Evolutionary conservation across 257 asterid species (phyloP).

Genomic region (Euphrasia confusa): DNA sequence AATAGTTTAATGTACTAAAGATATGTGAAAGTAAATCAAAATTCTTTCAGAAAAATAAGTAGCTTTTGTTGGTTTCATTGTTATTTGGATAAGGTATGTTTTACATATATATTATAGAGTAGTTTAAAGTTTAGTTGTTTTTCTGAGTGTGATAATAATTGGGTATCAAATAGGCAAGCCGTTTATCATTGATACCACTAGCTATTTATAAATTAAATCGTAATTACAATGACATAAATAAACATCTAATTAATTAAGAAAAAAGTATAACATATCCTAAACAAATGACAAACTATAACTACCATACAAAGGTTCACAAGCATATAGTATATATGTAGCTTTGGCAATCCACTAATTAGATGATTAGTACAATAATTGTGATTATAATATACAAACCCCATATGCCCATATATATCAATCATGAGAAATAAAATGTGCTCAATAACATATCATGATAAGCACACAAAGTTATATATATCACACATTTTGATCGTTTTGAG

Average conservation of each 20-base stretch:
- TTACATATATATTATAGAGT: not conserved
- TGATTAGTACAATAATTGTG: slow-evolving; percentile 27
- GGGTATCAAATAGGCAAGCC: too few species aligned
- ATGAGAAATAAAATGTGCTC: slow-evolving; percentile 16
- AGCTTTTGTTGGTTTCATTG: not conserved
- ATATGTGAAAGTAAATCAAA: too few species aligned
- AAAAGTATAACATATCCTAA: too few species aligned
- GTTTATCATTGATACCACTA: too few species aligned
- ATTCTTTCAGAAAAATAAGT: too few species aligned
- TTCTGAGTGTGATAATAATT: too few species aligned
- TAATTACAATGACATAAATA: too few species aligned
- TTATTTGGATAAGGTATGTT: slow-evolving; percentile 8
- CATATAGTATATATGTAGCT: not conserved
- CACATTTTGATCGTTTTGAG: too few species aligned
- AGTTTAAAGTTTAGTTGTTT: too few species aligned
- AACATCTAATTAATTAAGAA: not conserved
- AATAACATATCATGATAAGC: slow-evolving; percentile 20
- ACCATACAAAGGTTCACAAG: not conserved
- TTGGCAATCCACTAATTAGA: not conserved
- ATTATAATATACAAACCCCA: slow-evolving; percentile 22
- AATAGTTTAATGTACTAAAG: too few species aligned
- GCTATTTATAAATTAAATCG: too few species aligned
- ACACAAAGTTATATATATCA: not conserved
- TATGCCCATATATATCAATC: slow-evolving; percentile 14
- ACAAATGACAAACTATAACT: too few species aligned